Percentiles rank a stretch among this genome's conserved stretches.
These are phyloP conservation scores for Cucurbitaria berberidis DNA, from an alignment of 2,329 filamentous ascomycete genomes.

Conservation along the genomic window DNA sequence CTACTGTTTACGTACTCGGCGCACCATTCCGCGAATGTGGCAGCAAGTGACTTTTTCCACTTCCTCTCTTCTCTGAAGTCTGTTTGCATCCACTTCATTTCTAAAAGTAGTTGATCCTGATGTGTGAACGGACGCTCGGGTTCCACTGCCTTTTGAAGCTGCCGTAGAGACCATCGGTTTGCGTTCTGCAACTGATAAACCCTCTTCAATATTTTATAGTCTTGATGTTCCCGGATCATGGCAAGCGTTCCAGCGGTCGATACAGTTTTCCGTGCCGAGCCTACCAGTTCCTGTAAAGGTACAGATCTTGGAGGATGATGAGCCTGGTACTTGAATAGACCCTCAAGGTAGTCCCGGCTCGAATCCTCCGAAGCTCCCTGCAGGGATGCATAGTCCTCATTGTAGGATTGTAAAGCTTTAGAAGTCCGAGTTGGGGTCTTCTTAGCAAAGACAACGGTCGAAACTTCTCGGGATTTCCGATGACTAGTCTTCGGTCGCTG, in stretches of 20 bases:
- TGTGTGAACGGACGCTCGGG: constrained; percentile 78
- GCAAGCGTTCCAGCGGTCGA: constrained; percentile 85
- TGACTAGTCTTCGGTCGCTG: constrained; percentile 28
- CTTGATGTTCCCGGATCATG: constrained; percentile 83
- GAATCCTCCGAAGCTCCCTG: constrained; percentile 56
- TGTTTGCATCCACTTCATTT: constrained; percentile 98
- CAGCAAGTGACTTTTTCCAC: constrained; percentile 85
- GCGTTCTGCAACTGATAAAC: constrained; percentile 91
- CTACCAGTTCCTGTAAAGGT: constrained; percentile 72
- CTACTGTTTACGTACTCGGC: constrained; percentile 77
- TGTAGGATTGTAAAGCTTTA: constrained; percentile 42
- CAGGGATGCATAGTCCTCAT: constrained; percentile 51
- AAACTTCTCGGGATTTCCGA: constrained; percentile 66
- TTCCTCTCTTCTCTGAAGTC: constrained; percentile 94
- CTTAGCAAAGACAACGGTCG: constrained; percentile 80
- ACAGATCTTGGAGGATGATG: constrained; percentile 62
- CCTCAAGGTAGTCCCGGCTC: constrained; percentile 65
- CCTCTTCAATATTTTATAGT: constrained; percentile 81
- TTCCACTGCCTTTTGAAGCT: constrained; percentile 83
- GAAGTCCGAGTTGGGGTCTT: constrained; percentile 48
- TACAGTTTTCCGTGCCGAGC: constrained; percentile 86
- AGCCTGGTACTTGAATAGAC: constrained; percentile 64
- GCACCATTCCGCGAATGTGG: constrained; percentile 80
- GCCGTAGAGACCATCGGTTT: constrained; percentile 90
- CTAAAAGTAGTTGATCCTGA: constrained; percentile 83